A percentile compares a stretch with the other conserved stretches of the same genome.
Evolutionary conservation across 2,329 filamentous ascomycete genomes (phyloP).

Genomic region (Beauveria australis): DNA sequence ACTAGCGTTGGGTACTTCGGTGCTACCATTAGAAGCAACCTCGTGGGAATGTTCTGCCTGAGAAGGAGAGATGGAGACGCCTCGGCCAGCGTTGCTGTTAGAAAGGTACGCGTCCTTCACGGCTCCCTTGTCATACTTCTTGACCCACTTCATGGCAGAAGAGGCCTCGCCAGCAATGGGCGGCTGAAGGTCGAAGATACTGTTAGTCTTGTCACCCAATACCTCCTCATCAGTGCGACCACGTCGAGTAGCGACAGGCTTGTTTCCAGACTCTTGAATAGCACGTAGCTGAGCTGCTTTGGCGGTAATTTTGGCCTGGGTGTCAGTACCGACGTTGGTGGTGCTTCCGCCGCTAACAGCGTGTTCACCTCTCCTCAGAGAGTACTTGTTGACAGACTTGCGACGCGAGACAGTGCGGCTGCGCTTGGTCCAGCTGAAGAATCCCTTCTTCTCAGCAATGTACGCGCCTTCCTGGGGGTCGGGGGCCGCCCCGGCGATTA

Average conservation of each 20-base stretch:
- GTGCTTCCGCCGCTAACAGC: conserved; percentile 55
- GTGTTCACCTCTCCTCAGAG: conserved; percentile 37
- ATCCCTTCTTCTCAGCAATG: conserved; percentile 90
- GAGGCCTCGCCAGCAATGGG: conserved; percentile 79
- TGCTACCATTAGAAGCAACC: conserved; percentile 11
- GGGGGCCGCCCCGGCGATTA: conserved; percentile 84
- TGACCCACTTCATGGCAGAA: conserved; percentile 94
- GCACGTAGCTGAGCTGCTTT: conserved; percentile 78
- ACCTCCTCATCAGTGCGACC: conserved; percentile 48
- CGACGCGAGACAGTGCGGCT: conserved; percentile 55
- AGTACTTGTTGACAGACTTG: conserved; percentile 61
- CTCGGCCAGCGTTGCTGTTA: conserved; percentile 64
- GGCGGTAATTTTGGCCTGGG: conserved; percentile 86
- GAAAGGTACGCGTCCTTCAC: conserved; percentile 81
- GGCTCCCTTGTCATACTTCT: conserved; percentile 83
- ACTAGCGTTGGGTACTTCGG: conserved; percentile 14
- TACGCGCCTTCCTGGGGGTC: conserved; percentile 80
- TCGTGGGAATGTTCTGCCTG: conserved; percentile 27
- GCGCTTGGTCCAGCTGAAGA: conserved; percentile 78
- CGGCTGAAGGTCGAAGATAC: conserved; percentile 80
- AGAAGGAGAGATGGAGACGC: conserved; percentile 31
- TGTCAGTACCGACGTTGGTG: conserved; percentile 78
- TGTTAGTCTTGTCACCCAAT: conserved; percentile 71
- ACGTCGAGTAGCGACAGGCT: conserved; percentile 34
- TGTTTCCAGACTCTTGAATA: conserved; percentile 45